Percentiles rank a stretch among this genome's conserved stretches.
These are phyloP conservation scores for Strigomonas culicis DNA, from an alignment of 208 protist genomes.

Conservation along the genomic window DNA sequence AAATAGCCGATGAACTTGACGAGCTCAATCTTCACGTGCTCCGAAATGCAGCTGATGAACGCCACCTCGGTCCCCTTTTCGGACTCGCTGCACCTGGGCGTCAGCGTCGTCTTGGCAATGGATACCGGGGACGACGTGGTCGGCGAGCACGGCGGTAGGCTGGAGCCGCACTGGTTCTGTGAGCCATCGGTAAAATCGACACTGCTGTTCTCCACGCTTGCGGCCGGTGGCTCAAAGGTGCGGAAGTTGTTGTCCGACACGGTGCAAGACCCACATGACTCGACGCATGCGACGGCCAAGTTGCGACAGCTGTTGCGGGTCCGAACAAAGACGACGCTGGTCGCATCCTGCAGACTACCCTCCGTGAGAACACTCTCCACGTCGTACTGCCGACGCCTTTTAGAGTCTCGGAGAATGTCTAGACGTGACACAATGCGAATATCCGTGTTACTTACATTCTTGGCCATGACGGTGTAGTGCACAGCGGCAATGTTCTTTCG, in stretches of 20 bases:
- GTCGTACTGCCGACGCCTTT: conserved; percentile 25
- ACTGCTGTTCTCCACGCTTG: conserved; percentile 2
- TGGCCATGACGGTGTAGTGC: conserved; percentile 63
- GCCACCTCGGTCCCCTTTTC: conserved; percentile 67
- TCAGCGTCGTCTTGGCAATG: conserved; percentile 23
- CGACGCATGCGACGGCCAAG: conserved; percentile 60
- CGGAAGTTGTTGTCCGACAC: conserved; percentile 10
- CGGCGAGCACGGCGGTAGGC: background rate
- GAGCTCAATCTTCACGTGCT: conserved; percentile 60
- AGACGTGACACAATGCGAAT: conserved; percentile 82
- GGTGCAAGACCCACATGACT: conserved; percentile 51
- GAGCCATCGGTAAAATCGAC: background rate
- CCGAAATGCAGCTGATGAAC: conserved; percentile 77
- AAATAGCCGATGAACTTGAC: conserved; percentile 83
- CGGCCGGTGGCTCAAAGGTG: conserved; percentile 7
- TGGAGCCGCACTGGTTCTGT: background rate
- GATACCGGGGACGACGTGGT: conserved; percentile 15
- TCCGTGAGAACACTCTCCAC: conserved; percentile 59
- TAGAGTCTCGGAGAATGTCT: conserved; percentile 24
- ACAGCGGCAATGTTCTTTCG: conserved; percentile 65
- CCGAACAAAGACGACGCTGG: conserved; percentile 64
- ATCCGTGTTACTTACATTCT: conserved; percentile 82
- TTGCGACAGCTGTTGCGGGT: conserved; percentile 83
- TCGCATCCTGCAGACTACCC: conserved; percentile 63
- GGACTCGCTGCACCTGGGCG: conserved; percentile 52